Evolutionary conservation across 805 yeast genomes (phyloP), one percentile per base, ranked within the genome.

Genomic region (Metschnikowia cubensis): DNA sequence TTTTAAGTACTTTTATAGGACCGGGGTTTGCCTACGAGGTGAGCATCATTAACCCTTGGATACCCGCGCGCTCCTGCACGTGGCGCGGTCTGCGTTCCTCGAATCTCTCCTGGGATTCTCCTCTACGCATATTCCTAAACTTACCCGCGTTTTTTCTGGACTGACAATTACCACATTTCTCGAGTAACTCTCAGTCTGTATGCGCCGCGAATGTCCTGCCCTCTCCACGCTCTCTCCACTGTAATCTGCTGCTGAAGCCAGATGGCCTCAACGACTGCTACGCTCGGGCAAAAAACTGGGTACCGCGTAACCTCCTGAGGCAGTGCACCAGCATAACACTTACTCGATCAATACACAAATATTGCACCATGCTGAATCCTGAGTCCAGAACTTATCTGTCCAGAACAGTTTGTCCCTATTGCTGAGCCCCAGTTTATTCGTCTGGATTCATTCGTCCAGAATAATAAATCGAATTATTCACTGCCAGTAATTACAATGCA

Each of bases 111-210:
- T 25, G 38, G 40, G 36, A 22, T 48, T 49, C 55, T 45, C 53
- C 52, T 49, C 49, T 50, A 50, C 55, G 44, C 51, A 25, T 36
- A 45, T 36, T 48, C 53, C 53, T 49, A 45, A 18, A 53, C 48
- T 55, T 53, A 55, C 57, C 50, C 59, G 57, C 52, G 51, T 44
- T 22, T 42, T 17, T 20, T 17, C 22, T 49, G 53, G 40, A 37
- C 56, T 44, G 20, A 2, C 5, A 45, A 38, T 48, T 56, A 56
- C 59, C 34, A 40, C 25, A 38, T 10, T 37, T 6, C 6, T 33
- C 22, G 48, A 13, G 54, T 49, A 51, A 45, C n/a, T 29, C 20
- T 35, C 36, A 35, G 46, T 35, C 17, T 31, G 6, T 18, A 40
- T 14, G 33, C 49, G 14, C 51, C 48, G 29, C 42, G 39, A 17